Percentiles rank a stretch among this genome's conserved stretches.
phyloP scores from a whole-genome alignment of 306 rosid species.

The Dalbergia cochinchinensis region DNA sequence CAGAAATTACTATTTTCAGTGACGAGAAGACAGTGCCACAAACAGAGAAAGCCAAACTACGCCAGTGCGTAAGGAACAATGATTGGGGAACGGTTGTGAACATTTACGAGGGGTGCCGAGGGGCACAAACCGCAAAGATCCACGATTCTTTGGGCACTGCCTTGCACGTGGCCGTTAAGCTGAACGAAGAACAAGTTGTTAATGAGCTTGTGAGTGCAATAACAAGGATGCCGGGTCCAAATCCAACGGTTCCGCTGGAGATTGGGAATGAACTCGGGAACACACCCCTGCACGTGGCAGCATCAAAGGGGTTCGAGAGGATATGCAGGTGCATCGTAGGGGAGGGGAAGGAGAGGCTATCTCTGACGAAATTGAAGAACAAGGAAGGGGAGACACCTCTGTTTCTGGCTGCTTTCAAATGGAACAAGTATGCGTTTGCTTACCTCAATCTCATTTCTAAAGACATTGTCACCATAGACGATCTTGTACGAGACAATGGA shows the following conservation, averaged over 20 bases:
- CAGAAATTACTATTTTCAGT: no score
- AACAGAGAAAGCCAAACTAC: neutral
- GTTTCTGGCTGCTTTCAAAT: constrained; percentile 8
- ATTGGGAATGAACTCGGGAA: constrained; percentile 30
- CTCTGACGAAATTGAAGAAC: neutral
- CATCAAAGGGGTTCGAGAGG: constrained; percentile 41
- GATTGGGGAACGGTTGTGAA: constrained; percentile 20
- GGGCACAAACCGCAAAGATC: neutral
- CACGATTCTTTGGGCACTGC: constrained; percentile 7
- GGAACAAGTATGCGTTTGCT: constrained; percentile 10
- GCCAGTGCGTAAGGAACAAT: constrained; percentile 14
- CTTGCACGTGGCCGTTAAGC: constrained; percentile 29
- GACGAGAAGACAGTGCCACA: neutral
- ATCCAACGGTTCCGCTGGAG: neutral
- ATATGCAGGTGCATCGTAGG: constrained; percentile 44
- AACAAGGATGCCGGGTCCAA: neutral
- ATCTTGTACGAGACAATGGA: neutral
- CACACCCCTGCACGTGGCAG: constrained; percentile 69
- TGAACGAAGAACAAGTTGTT: constrained; percentile 22
- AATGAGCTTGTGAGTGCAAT: constrained; percentile 12
- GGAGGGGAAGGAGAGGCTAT: neutral
- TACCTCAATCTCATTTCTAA: neutral
- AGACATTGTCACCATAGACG: neutral
- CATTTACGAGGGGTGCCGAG: neutral
- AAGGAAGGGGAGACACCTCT: constrained; percentile 22